Evolutionary conservation across 2,329 filamentous ascomycete genomes (phyloP).

Genomic region (Pseudodiploospora longispora): DNA sequence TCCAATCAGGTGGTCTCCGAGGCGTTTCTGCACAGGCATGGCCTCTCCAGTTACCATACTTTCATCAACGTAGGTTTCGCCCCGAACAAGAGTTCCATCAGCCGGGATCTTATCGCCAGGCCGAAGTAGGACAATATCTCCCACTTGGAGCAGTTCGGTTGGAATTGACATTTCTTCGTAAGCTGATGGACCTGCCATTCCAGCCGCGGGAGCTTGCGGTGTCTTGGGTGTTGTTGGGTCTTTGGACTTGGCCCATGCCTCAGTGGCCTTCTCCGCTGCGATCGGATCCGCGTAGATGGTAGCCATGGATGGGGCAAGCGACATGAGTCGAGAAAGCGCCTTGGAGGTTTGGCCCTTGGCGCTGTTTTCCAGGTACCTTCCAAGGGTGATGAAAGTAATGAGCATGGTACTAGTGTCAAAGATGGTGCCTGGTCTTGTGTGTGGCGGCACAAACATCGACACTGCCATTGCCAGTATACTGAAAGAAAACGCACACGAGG

Average conservation of each 20-base stretch:
- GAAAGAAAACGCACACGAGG: constrained; percentile 93
- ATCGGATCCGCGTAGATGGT: constrained; percentile 94
- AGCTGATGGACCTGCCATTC: constrained; percentile 44
- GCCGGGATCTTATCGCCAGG: constrained; percentile 96
- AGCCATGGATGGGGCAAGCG: constrained; percentile 89
- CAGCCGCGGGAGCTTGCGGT: constrained; percentile 31
- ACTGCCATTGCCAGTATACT: constrained; percentile 81
- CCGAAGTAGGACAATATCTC: constrained; percentile 84
- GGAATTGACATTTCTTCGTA: constrained; percentile 82
- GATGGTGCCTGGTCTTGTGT: constrained; percentile 75
- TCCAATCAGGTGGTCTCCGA: constrained; percentile 73
- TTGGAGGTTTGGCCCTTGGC: constrained; percentile 96
- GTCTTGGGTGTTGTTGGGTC: constrained; percentile 20
- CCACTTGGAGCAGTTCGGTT: constrained; percentile 88
- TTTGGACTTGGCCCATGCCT: constrained; percentile 51
- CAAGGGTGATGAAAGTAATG: constrained; percentile 88
- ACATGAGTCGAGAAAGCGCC: constrained; percentile 90
- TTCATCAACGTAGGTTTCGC: constrained; percentile 91
- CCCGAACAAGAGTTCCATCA: constrained; percentile 77
- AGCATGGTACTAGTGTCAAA: constrained; percentile 99
- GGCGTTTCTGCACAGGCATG: constrained; percentile 85
- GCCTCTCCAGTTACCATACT: constrained; percentile 98
- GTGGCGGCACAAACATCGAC: constrained; percentile 65
- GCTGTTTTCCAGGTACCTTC: constrained; percentile 84
- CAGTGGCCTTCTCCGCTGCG: constrained; percentile 81